Evolutionary conservation across 371 early-diverging fungal species (phyloP), one percentile per base, ranked within the genome.

Genomic region (Catenaria anguillulae): DNA sequence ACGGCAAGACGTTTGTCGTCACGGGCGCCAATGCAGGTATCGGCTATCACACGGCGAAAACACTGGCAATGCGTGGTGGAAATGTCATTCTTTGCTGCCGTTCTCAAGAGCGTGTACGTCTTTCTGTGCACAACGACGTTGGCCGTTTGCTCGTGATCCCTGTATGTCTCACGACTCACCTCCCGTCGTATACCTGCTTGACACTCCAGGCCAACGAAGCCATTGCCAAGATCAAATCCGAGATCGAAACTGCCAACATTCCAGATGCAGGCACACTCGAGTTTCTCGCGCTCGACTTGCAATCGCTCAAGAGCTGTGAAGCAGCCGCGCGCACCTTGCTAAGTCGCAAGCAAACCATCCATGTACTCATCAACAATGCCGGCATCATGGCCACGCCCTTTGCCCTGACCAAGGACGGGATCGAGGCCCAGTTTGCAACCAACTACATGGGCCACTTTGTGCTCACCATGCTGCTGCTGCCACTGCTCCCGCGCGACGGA

Each of bases 321-420:
- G 65, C 64, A 75, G 55, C 58, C 3, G 63, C 67, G 59, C 64
- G 70, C n/a, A 10, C 37, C 6, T 68, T 64, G 26, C 63, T 26
- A 13, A 33, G 12, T 10, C n/a, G 31, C 2, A 19, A 19, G 15
- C 26, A 6, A 1, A 60, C 35, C 54, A 61, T 76, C 12, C 67
- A 78, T 60, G 70, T 76, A n/a, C 67, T 83, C 8, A 67, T 82
- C 66, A 79, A 79, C 70, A 83, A 83, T 62, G 83, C 83, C 5
- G 83, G 82, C 4, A 55, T 55, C 15, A 72, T 78, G n/a, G 64
- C 68, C 0, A 66, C 67, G 50, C 65, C 64, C 29, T 65, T 63
- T 8, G 69, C 63, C 23, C 37, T 72, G 60, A 78, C 81, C 24
- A 66, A 69, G 17, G 76, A 81, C 62, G 81, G 81, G 13, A 64